phyloP scores from a whole-genome alignment of 116 monocot species.

The Cymodocea nodosa region DNA sequence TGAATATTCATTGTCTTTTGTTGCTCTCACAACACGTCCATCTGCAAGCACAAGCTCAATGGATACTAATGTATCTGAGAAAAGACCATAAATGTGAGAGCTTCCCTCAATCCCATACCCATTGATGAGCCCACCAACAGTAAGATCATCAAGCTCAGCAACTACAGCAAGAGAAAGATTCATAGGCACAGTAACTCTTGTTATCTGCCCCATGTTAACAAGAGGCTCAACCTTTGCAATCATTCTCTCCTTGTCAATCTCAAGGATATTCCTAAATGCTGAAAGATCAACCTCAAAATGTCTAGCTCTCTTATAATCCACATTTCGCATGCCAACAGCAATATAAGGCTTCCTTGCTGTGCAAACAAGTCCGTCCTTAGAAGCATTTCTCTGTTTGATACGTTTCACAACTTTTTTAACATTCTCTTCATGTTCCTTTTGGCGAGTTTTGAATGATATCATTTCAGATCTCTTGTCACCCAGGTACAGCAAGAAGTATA shows the following conservation, averaged over 20 bases:
- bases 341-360: slow-evolving; percentile 63
- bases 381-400: slow-evolving; percentile 45
- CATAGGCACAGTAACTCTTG: slow-evolving; percentile 51
- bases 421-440: slow-evolving; percentile 54
- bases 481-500: slow-evolving; percentile 45
- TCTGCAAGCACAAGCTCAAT: slow-evolving; percentile 62
- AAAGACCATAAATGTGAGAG: slow-evolving; percentile 55
- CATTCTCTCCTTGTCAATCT: slow-evolving; percentile 49
- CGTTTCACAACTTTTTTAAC: slow-evolving; percentile 48
- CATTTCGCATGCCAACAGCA: slow-evolving; percentile 69
- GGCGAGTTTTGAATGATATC: slow-evolving; percentile 41
- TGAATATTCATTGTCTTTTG: slow-evolving; percentile 57
- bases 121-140: slow-evolving; percentile 71
- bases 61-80: slow-evolving; percentile 59
- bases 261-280: slow-evolving; percentile 46
- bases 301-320: slow-evolving; percentile 62
- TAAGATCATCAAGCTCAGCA: slow-evolving; percentile 69
- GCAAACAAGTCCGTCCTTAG: slow-evolving; percentile 64
- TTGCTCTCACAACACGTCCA: slow-evolving; percentile 50
- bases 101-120: slow-evolving; percentile 76
- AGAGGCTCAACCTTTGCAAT: slow-evolving; percentile 55
- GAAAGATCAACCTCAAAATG: slow-evolving; percentile 75
- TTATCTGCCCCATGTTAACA: slow-evolving; percentile 68
- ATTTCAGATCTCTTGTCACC: slow-evolving; percentile 44
- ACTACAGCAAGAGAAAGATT: slow-evolving; percentile 56